Conservation (phyloP, 306 rosid genomes). For the Trichosanthes cucumerina region DNA sequence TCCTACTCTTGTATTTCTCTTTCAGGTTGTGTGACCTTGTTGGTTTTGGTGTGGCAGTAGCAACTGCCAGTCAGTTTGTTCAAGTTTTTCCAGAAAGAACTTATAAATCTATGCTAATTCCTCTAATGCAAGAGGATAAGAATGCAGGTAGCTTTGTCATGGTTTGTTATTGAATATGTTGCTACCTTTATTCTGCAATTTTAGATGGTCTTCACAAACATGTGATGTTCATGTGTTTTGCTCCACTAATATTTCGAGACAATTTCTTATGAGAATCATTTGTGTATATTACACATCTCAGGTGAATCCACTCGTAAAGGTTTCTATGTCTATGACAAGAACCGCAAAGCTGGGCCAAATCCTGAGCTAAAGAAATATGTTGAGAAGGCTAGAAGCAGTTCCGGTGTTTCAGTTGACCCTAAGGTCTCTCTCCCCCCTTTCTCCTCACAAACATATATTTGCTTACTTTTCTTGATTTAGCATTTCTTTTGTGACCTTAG, state of each 20-base stretch:
- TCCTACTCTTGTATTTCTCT: background rate
- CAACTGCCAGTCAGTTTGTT: conserved; percentile 52
- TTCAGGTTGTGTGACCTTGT: conserved; percentile 83
- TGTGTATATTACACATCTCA: conserved; percentile 8
- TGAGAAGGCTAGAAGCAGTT: conserved; percentile 67
- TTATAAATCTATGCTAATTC: conserved; percentile 74
- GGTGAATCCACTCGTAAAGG: conserved; percentile 77
- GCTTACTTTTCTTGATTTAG: background rate
- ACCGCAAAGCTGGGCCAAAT: conserved; percentile 72
- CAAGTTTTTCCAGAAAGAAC: conserved; percentile 67
- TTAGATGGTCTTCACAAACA: background rate
- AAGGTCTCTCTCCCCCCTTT: conserved; percentile 33
- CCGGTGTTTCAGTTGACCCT: conserved; percentile 61
- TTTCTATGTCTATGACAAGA: conserved; percentile 66
- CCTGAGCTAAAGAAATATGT: conserved; percentile 70
- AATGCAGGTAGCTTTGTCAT: conserved; percentile 47
- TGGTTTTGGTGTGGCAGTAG: conserved; percentile 87
- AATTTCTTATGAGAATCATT: background rate
- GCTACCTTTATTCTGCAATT: background rate
- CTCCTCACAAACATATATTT: background rate
- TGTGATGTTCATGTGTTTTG: background rate
- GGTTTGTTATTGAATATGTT: background rate
- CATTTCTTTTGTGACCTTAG: background rate
- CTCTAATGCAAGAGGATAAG: conserved; percentile 77
- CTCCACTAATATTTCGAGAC: background rate